phyloP scores from a whole-genome alignment of 208 protist genomes.

The Trypanosoma grayi region DNA sequence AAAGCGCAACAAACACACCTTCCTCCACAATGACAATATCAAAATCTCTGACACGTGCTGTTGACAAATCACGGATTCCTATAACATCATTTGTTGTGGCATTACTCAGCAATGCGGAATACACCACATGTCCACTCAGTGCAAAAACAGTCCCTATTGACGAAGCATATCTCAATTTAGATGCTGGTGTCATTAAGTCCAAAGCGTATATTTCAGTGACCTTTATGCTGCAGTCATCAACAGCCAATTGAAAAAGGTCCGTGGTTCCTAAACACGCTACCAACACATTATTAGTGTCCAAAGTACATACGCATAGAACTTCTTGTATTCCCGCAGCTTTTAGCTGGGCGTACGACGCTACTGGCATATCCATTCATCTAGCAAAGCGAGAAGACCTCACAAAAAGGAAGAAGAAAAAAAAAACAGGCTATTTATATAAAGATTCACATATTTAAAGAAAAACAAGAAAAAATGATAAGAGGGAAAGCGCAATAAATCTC shows the following conservation, averaged over 20 bases:
- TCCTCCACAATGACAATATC: constrained; percentile 16
- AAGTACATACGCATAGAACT: constrained; percentile 8
- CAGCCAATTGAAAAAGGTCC: constrained; percentile 11
- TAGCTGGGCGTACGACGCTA: constrained; percentile 10
- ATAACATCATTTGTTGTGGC: neutral
- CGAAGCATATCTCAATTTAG: constrained; percentile 8
- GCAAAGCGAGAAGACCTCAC: neutral
- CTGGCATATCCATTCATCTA: constrained; percentile 14
- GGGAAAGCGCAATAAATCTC: too few species aligned
- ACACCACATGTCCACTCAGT: neutral
- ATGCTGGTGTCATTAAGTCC: constrained; percentile 1
- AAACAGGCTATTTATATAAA: constrained; percentile 4
- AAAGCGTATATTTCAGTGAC: constrained; percentile 7
- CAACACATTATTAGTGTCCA: constrained; percentile 10
- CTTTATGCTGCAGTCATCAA: constrained; percentile 3
- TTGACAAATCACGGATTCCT: neutral
- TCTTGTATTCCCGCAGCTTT: constrained; percentile 12
- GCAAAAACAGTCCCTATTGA: neutral
- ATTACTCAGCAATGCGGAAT: neutral
- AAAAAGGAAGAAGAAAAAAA: constrained; percentile 25
- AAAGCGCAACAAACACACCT: constrained; percentile 10
- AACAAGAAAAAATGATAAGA: neutral
- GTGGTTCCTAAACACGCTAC: constrained; percentile 12
- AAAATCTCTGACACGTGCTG: constrained; percentile 10
- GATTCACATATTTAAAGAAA: neutral